phyloP scores from a whole-genome alignment of 139 green algal species.

The Chlorella sp. region DNA sequence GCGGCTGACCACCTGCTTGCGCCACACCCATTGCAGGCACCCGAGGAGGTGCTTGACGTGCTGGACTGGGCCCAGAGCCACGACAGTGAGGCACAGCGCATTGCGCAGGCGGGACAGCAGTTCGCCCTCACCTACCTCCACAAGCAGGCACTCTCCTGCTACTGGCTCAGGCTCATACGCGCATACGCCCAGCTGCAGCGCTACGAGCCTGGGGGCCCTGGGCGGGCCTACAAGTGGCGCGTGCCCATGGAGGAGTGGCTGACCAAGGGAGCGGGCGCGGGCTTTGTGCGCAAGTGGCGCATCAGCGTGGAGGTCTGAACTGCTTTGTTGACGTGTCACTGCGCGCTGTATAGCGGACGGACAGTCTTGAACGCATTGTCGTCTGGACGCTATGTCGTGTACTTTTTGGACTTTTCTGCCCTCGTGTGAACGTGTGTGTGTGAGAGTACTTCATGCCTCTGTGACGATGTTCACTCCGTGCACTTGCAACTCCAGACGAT shows the following conservation, averaged over 20 bases:
- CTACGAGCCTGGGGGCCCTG: not conserved
- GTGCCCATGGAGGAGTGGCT: not conserved
- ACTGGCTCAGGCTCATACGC: conserved; percentile 1
- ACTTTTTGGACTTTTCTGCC: too few species aligned
- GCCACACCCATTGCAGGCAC: not conserved
- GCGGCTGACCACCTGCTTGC: not conserved
- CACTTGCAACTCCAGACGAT: too few species aligned
- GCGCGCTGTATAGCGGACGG: too few species aligned
- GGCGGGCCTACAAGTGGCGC: not conserved
- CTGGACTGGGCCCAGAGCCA: conserved; percentile 21
- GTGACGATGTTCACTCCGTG: too few species aligned
- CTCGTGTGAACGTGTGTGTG: too few species aligned
- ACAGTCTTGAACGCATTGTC: too few species aligned
- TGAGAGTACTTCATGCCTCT: too few species aligned
- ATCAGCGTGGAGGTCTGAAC: not conserved
- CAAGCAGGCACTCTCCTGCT: conserved; percentile 17
- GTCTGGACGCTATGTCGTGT: too few species aligned
- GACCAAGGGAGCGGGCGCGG: not conserved
- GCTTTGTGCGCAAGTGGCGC: not conserved
- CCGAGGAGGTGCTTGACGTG: conserved; percentile 22
- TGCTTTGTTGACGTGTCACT: too few species aligned
- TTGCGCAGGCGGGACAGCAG: conserved; percentile 8
- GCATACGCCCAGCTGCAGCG: not conserved
- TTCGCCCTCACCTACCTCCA: conserved; percentile 4
- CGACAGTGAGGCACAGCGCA: conserved; percentile 9